Base-by-base conservation (phyloP, 169 alveolate genomes). In the Cryptosporidium sp. region DNA sequence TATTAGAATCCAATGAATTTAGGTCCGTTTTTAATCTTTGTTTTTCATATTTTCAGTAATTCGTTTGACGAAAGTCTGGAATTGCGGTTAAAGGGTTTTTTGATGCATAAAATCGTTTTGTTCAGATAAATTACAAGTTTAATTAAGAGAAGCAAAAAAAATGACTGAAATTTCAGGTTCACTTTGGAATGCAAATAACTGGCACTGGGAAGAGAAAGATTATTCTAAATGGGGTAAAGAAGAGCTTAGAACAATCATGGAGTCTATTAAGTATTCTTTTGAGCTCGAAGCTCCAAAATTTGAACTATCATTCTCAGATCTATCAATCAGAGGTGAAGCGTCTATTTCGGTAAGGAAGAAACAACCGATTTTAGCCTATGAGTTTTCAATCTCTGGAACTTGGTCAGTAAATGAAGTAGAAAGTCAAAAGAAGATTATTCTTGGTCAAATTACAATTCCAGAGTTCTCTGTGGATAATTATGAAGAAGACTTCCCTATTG, bases 131-230 rank as follows among this genome's bases (percentile, higher is more conserved):
- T 39, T 14, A 18, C 7, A 37, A n/a, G 1, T 39, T n/a, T 3
- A 42, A 42, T 31, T 14, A 35, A 39, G 1, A 2, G 12, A 48
- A 26, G 16, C 45, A 0, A 45, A 48, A 3, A 53, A 56, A 33
- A 80, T 62, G 89, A 21, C 80, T 37, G 80, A 80, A 33, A 65
- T 65, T 37, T 26, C 75, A 21, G 94, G 94, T 6, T 92, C 94
- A 18, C 35, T 92, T 51, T 92, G 94, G 94, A 92, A 92, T 62
- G 86, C 92, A n/a, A 92, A 92, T 70, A 92, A 92, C 84, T 92
- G 92, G 91, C 94, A 92, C n/a, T 92, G 94, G 94, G 94, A 92
- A 56, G 94, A 92, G 72, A 92, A 86, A 72, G 85, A 92, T 33
- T 86, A 87, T 61, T 71, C 92, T 4, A 92, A 52, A 56, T 92